Percentiles rank a stretch among this genome's conserved stretches.
These are phyloP conservation scores for Boletales sp. DNA, from an alignment of 768 basidiomycete genomes.

Conservation along the genomic window DNA sequence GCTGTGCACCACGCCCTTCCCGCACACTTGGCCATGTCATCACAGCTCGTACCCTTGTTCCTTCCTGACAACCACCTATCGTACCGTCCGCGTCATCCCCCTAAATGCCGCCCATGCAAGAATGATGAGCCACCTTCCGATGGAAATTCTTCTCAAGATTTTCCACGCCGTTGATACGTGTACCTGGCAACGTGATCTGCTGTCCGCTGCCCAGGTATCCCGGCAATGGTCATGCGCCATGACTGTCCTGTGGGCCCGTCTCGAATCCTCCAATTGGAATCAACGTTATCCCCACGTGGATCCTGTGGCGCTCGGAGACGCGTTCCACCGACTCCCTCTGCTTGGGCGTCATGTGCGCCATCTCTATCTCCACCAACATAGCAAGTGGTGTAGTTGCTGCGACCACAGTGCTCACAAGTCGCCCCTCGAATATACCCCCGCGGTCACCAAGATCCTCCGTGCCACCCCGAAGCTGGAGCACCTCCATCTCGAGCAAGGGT, in stretches of 20 bases:
- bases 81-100: neutral
- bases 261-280: neutral
- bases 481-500: too few species aligned
- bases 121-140: neutral
- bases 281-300: neutral
- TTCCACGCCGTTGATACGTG: neutral
- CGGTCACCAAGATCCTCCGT: too few species aligned
- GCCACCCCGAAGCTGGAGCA: too few species aligned
- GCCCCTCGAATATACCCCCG: too few species aligned
- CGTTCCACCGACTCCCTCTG: neutral
- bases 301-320: neutral
- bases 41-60: too few species aligned
- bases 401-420: too few species aligned
- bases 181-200: constrained; percentile 1
- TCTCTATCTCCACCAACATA: neutral
- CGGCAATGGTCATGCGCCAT: constrained; percentile 5
- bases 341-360: neutral
- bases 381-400: too few species aligned
- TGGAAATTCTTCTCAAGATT: constrained; percentile 2
- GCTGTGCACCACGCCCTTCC: neutral
- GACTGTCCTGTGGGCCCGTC: neutral
- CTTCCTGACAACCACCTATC: too few species aligned
- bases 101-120: neutral
- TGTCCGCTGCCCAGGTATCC: constrained; percentile 7
- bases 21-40: too few species aligned